A percentile compares a stretch with the other conserved stretches of the same genome.
phyloP scores from a whole-genome alignment of 352 stramenopile genomes.

The Phytophthora multivora region DNA sequence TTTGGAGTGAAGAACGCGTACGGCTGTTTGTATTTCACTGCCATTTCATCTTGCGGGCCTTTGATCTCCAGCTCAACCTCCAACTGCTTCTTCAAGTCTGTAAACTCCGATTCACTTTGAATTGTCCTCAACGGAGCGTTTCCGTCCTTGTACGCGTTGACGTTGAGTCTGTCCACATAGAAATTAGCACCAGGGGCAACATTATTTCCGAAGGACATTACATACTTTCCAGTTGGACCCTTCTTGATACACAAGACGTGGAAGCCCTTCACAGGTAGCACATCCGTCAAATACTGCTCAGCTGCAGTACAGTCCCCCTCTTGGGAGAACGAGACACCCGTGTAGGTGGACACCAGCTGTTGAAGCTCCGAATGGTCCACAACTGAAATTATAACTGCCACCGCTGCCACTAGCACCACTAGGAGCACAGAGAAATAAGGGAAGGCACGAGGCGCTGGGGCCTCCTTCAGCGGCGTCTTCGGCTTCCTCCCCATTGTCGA shows the following conservation, averaged over 20 bases:
- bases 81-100: conserved; percentile 44
- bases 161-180: conserved; percentile 38
- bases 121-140: conserved; percentile 33
- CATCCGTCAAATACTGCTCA: conserved; percentile 56
- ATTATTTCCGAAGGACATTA: conserved; percentile 7
- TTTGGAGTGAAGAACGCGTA: conserved; percentile 69
- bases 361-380: conserved; percentile 30
- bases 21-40: conserved; percentile 69
- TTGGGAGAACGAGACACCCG: not conserved
- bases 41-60: conserved; percentile 26
- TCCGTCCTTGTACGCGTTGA: conserved; percentile 69
- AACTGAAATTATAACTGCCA: conserved; percentile 20
- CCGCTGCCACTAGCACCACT: conserved; percentile 35
- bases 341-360: conserved; percentile 34
- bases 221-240: conserved; percentile 4
- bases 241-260: conserved; percentile 71
- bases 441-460: conserved; percentile 6
- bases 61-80: conserved; percentile 46
- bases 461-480: not conserved
- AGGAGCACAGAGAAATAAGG: conserved; percentile 21
- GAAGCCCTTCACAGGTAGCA: conserved; percentile 64
- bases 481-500: conserved; percentile 11
- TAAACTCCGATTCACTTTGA: conserved; percentile 43
- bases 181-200: not conserved
- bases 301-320: conserved; percentile 43